Percentiles rank a stretch among this genome's conserved stretches.
Conservation (phyloP, 805 yeast genomes). For the Candida pseudofarinosa region DNA sequence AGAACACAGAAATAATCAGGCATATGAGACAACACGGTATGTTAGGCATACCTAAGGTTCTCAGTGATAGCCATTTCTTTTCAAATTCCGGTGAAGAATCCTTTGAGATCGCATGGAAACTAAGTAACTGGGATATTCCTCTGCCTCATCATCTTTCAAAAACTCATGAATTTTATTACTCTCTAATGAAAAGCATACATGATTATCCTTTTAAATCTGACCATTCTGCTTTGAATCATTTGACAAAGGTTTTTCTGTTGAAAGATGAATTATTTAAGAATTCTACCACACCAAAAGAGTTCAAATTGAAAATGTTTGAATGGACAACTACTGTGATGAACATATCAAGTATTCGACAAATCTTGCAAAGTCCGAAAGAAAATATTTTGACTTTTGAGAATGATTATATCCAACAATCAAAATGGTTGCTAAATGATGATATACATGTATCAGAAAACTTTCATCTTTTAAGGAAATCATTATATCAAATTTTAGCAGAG, state of each 20-base stretch:
- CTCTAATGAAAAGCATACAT: conserved; percentile 43
- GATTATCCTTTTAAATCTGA: conserved; percentile 25
- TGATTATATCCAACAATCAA: conserved; percentile 7
- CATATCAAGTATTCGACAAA: conserved; percentile 17
- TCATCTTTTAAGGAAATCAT: conserved; percentile 37
- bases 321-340: conserved; percentile 28
- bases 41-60: conserved; percentile 52
- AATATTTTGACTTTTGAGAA: conserved; percentile 2
- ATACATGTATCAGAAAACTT: conserved; percentile 39
- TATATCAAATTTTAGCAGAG: conserved; percentile 27
- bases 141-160: conserved; percentile 28
- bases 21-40: conserved; percentile 51
- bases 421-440: conserved; percentile 38
- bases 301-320: conserved; percentile 7
- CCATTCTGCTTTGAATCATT: conserved; percentile 14
- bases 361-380: conserved; percentile 7
- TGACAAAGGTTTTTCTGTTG: conserved; percentile 15
- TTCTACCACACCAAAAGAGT: conserved; percentile 13
- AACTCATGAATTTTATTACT: conserved; percentile 49
- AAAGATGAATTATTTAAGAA: conserved; percentile 8
- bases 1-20: conserved; percentile 16
- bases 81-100: conserved; percentile 14
- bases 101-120: conserved; percentile 72
- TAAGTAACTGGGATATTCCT: conserved; percentile 75
- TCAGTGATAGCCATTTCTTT: conserved; percentile 16